Conservation (phyloP, 2,329 filamentous ascomycete genomes). For the Aureobasidium sp. region DNA sequence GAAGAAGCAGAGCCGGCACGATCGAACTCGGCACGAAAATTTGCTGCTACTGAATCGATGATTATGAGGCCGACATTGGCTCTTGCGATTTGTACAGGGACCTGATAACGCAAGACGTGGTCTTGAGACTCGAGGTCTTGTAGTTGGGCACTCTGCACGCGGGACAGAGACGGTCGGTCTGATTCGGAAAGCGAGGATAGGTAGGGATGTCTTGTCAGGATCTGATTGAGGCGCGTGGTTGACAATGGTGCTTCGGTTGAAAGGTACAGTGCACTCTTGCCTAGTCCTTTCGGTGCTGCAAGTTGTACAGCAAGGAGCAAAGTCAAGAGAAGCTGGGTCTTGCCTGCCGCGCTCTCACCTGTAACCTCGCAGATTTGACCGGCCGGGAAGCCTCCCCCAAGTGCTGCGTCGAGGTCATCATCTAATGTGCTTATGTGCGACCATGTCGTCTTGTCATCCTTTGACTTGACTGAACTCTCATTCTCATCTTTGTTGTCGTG, state of each 20-base stretch:
- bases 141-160: constrained; percentile 72
- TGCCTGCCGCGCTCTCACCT: constrained; percentile 87
- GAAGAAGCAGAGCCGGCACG: constrained; percentile 30
- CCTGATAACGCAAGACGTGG: constrained; percentile 86
- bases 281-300: constrained; percentile 62
- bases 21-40: constrained; percentile 88
- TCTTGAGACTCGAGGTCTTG: constrained; percentile 92
- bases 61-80: constrained; percentile 75
- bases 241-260: constrained; percentile 84
- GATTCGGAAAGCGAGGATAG: constrained; percentile 42
- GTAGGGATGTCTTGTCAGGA: constrained; percentile 60
- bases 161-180: constrained; percentile 59
- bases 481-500: background rate
- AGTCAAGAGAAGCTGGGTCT: constrained; percentile 86
- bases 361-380: constrained; percentile 83
- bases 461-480: background rate
- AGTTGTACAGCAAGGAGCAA: constrained; percentile 82
- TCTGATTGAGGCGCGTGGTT: constrained; percentile 72
- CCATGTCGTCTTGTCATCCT: constrained; percentile 35
- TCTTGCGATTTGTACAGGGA: constrained; percentile 73
- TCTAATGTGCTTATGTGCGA: constrained; percentile 74
- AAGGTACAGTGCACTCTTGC: constrained; percentile 77
- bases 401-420: constrained; percentile 57
- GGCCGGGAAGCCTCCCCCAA: constrained; percentile 73
- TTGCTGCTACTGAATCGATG: constrained; percentile 87